phyloP scores from a whole-genome alignment of 306 rosid genomes.

The Begonia loranthoides region DNA sequence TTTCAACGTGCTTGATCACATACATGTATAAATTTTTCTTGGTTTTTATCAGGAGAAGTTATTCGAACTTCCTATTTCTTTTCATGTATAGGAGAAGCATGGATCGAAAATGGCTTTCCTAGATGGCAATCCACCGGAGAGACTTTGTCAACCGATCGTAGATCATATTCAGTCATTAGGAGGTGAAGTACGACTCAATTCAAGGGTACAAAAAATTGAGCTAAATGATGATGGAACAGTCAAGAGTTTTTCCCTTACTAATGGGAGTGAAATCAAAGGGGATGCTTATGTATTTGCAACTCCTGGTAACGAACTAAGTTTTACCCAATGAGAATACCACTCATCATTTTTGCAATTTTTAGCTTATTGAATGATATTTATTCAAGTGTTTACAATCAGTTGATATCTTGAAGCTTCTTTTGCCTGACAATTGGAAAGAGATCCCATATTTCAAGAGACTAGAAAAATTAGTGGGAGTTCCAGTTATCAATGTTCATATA shows the following conservation, averaged over 20 bases:
- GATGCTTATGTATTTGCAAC: conserved; percentile 84
- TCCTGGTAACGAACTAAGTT: conserved; percentile 84
- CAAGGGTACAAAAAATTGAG: conserved; percentile 71
- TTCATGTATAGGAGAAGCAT: conserved; percentile 66
- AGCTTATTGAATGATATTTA: conserved; percentile 2
- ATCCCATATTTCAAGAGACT: conserved; percentile 82
- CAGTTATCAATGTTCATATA: conserved; percentile 87
- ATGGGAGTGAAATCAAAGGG: conserved; percentile 64
- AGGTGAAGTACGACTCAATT: conserved; percentile 77
- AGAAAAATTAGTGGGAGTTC: conserved; percentile 90
- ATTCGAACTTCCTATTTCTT: too few species aligned
- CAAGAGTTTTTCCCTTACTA: conserved; percentile 47
- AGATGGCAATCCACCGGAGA: conserved; percentile 94
- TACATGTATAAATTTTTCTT: too few species aligned
- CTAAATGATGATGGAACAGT: conserved; percentile 76
- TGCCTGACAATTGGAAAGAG: conserved; percentile 81
- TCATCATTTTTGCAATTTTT: too few species aligned
- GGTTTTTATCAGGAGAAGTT: too few species aligned
- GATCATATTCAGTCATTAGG: conserved; percentile 73
- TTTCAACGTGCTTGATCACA: too few species aligned
- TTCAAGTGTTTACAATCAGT: conserved; percentile 32
- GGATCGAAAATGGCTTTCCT: conserved; percentile 98
- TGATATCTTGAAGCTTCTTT: conserved; percentile 80
- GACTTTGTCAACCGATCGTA: conserved; percentile 87
- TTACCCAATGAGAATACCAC: too few species aligned